Percentiles rank a stretch among this genome's conserved stretches.
Conservation (phyloP, 176 grass and related monocot genomes). For the Bothriochloa decipiens region DNA sequence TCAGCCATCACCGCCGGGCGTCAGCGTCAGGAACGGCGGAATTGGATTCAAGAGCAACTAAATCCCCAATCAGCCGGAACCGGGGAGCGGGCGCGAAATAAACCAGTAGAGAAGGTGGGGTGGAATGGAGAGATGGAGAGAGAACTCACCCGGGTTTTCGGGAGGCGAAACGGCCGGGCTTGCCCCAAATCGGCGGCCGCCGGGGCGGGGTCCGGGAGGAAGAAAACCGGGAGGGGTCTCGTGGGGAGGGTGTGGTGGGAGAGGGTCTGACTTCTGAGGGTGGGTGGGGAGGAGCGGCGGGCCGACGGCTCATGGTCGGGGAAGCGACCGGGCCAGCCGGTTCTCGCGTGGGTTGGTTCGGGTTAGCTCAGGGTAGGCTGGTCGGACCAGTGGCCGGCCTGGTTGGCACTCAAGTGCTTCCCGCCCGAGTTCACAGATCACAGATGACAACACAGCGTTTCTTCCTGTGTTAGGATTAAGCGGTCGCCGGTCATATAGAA, state of each 20-base stretch:
- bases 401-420: background rate
- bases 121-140: background rate
- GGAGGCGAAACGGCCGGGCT: constrained; percentile 8
- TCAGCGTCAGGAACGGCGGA: background rate
- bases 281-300: constrained; percentile 11
- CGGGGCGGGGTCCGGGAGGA: background rate
- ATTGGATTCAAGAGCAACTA: background rate
- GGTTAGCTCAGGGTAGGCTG: constrained; percentile 17
- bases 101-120: background rate
- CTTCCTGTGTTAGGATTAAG: too few species aligned
- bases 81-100: background rate
- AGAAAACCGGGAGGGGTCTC: constrained; percentile 32
- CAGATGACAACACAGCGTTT: too few species aligned
- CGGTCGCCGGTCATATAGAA: too few species aligned
- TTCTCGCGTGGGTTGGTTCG: background rate
- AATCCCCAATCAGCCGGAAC: background rate
- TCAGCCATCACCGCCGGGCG: background rate
- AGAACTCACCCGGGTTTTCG: constrained; percentile 49
- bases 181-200: constrained; percentile 28
- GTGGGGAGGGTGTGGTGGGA: background rate
- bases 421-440: too few species aligned
- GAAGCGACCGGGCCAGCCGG: constrained; percentile 23
- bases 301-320: background rate
- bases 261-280: background rate
- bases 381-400: constrained; percentile 18